Conservation (phyloP, 2,329 filamentous ascomycete genomes). For the Xylaria polymorpha region DNA sequence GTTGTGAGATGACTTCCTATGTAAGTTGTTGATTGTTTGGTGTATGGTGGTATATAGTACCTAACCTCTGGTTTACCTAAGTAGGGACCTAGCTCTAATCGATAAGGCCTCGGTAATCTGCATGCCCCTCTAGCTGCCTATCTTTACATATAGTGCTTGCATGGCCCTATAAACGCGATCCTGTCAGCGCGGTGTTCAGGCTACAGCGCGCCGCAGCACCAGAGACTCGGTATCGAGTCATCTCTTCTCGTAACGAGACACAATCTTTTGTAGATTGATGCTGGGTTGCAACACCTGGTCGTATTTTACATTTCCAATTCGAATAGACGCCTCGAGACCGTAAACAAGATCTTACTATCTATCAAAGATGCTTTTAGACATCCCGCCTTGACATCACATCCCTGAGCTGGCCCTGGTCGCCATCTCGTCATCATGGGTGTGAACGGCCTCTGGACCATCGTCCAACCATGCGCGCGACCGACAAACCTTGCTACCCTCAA, state of each 20-base stretch:
- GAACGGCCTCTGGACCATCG: constrained; percentile 94
- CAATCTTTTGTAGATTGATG: not conserved
- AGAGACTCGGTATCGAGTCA: constrained; percentile 15
- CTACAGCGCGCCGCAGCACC: not conserved
- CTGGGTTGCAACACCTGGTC: not conserved
- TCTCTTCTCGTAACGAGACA: not conserved
- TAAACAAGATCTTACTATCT: not conserved
- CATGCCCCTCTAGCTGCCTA: constrained; percentile 6
- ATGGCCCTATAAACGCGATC: not conserved
- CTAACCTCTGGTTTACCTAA: not conserved
- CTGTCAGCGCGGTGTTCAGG: not conserved
- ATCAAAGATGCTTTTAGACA: constrained; percentile 31
- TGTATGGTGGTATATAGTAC: not conserved
- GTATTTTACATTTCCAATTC: not conserved
- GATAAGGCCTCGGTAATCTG: not conserved
- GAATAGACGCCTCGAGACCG: not conserved
- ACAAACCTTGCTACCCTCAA: constrained; percentile 97
- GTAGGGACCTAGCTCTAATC: not conserved
- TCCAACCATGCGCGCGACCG: constrained; percentile 93
- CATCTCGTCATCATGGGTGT: constrained; percentile 79
- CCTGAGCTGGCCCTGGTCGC: constrained; percentile 24
- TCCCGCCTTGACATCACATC: constrained; percentile 33
- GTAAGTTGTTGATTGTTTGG: not conserved
- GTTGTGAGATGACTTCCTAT: not conserved
- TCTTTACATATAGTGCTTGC: constrained; percentile 13